These are phyloP conservation scores for Fusarium virguliforme DNA, from an alignment of 2,329 filamentous ascomycete species.

Conservation along the genomic window DNA sequence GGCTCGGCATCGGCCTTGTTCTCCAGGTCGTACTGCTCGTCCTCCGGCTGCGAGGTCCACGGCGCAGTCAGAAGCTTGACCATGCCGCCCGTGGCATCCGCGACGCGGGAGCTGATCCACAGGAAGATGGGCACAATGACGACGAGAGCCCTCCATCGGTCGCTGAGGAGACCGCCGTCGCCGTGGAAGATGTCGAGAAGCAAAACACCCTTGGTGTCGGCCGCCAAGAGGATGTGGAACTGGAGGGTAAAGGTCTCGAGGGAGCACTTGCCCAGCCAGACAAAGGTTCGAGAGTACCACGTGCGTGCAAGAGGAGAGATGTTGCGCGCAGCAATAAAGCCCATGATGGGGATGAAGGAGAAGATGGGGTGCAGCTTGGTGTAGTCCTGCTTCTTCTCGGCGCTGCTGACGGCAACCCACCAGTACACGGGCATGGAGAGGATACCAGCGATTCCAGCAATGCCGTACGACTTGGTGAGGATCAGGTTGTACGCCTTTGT, in stretches of 20 bases:
- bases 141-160: slow-evolving; percentile 48
- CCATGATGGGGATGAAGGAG: slow-evolving; percentile 69
- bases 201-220: slow-evolving; percentile 67
- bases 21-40: slow-evolving; percentile 34
- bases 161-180: slow-evolving; percentile 41
- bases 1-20: slow-evolving; percentile 42
- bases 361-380: slow-evolving; percentile 68
- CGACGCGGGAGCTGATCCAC: slow-evolving; percentile 46
- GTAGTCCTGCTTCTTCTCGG: slow-evolving; percentile 56
- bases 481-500: slow-evolving; percentile 41
- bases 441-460: slow-evolving; percentile 37
- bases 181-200: slow-evolving; percentile 43
- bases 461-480: slow-evolving; percentile 40
- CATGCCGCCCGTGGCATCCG: slow-evolving; percentile 42
- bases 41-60: slow-evolving; percentile 26
- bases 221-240: slow-evolving; percentile 74
- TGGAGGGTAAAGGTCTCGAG: slow-evolving; percentile 74
- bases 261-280: slow-evolving; percentile 70
- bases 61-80: slow-evolving; percentile 42
- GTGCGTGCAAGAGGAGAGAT: slow-evolving; percentile 36
- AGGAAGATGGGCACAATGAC: slow-evolving; percentile 51
- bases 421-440: slow-evolving; percentile 51
- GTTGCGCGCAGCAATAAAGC: slow-evolving; percentile 69
- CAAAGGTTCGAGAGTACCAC: slow-evolving; percentile 59
- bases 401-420: slow-evolving; percentile 53